Evolutionary conservation across 768 basidiomycete species (phyloP), one percentile per base, ranked within the genome.

Genomic region (Tremella yokohamensis): DNA sequence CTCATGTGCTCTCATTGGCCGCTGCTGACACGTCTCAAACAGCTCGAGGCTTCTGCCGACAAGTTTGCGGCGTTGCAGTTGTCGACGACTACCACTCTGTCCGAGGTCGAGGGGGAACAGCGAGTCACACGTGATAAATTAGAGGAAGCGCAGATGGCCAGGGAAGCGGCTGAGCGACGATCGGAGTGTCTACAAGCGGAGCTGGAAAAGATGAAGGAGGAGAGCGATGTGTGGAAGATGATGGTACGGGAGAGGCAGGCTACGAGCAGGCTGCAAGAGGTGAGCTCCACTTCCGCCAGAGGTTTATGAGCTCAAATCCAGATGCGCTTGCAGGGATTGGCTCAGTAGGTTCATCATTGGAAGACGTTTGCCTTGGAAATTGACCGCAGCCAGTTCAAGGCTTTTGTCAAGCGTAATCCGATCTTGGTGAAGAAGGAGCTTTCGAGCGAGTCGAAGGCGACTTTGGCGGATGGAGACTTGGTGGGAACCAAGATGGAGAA

Each of bases 281-380:
- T 45, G 42, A 45, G 42, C 29, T n/a, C n/a, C n/a, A n/a, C n/a
- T n/a, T n/a, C n/a, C n/a, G n/a, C n/a, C n/a, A n/a, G n/a, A n/a
- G n/a, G n/a, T n/a, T n/a, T n/a, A n/a, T 34, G 29, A 34, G 29
- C 29, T 34, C 4, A 34, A 11, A 34, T 34, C n/a, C 29, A 34
- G 29, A 34, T 34, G 29, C 29, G 29, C n/a, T 18, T 45, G 15
- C n/a, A 45, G 6, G 42, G 42, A 45, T 16, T 45, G 6, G 22
- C 42, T 8, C 42, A 45, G 15, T 4, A 45, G 15, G n/a, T 22
- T 16, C 22, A 22, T n/a, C n/a, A n/a, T 45, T 45, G 42, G 42
- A 45, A 45, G 15, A 45, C n/a, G n/a, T 45, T 18, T 22, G 42
- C 42, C 22, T 45, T 45, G 42, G 42, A 45, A 16, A 45, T 45